Conservation (phyloP, 345 rosid species). For the Balakata baccata region DNA sequence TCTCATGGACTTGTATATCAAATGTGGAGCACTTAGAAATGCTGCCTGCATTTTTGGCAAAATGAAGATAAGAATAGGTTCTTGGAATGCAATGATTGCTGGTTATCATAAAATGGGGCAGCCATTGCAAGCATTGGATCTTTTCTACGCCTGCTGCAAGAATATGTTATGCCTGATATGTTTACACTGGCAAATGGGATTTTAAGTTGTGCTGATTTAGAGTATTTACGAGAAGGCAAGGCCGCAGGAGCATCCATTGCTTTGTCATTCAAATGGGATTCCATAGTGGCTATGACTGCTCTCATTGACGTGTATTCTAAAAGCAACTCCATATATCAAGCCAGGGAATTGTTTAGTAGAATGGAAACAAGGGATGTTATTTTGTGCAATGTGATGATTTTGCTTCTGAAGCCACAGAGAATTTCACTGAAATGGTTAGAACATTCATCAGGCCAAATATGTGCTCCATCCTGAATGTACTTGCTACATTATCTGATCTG, state of each 20-base stretch:
- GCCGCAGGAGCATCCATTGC: conserved; percentile 38
- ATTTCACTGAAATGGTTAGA: conserved; percentile 30
- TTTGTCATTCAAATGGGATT: conserved; percentile 23
- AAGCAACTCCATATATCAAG: conserved; percentile 27
- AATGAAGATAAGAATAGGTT: conserved; percentile 24
- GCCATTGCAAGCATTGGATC: conserved; percentile 28
- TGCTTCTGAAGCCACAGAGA: conserved; percentile 22
- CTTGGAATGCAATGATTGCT: conserved; percentile 37
- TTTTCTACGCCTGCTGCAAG: conserved; percentile 22
- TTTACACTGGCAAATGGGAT: conserved; percentile 31
- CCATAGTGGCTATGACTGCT: conserved; percentile 31
- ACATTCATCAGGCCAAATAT: conserved; percentile 22
- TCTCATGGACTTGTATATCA: conserved; percentile 37
- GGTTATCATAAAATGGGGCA: conserved; percentile 27
- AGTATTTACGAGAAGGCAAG: conserved; percentile 28
- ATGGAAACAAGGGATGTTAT: conserved; percentile 29
- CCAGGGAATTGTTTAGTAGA: conserved; percentile 27
- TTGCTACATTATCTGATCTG: conserved; percentile 29
- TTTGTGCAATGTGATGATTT: conserved; percentile 28
- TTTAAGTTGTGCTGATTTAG: conserved; percentile 31
- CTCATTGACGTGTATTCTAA: conserved; percentile 37
- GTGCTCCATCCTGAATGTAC: conserved; percentile 26
- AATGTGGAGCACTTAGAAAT: conserved; percentile 21
- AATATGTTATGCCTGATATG: conserved; percentile 25
- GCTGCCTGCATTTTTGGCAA: conserved; percentile 21